Base-by-base conservation (phyloP, 73 alveolate genomes). In the Blepharisma stoltei region DNA sequence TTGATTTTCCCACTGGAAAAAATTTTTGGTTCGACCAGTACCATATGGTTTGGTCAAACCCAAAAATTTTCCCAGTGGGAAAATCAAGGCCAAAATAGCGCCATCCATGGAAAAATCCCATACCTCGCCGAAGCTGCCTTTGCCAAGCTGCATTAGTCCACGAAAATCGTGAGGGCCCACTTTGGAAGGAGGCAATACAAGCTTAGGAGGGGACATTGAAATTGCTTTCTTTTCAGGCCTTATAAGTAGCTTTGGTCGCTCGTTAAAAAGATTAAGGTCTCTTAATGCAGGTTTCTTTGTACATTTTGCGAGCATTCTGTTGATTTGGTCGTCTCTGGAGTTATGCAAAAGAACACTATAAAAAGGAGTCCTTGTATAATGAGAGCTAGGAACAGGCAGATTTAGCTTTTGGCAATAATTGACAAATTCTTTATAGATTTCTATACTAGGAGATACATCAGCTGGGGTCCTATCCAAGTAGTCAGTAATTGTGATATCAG, bases 41-140 rank as follows among this genome's bases (percentile, higher is more conserved):
- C n/a, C n/a, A n/a, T n/a, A n/a, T n/a, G n/a, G n/a, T n/a, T n/a
- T n/a, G n/a, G n/a, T n/a, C n/a, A n/a, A n/a, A n/a, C n/a, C n/a
- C n/a, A n/a, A n/a, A n/a, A n/a, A n/a, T n/a, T n/a, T n/a, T n/a
- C n/a, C n/a, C n/a, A n/a, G n/a, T n/a, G n/a, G n/a, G n/a, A n/a
- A n/a, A n/a, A n/a, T n/a, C n/a, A n/a, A n/a, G n/a, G n/a, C n/a
- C n/a, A n/a, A n/a, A n/a, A n/a, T n/a, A n/a, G n/a, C n/a, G n/a
- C n/a, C n/a, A n/a, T n/a, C n/a, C n/a, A n/a, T n/a, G n/a, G n/a
- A n/a, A n/a, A n/a, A n/a, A n/a, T n/a, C n/a, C n/a, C n/a, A n/a
- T 7, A 93, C 98, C 67, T 90, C 94, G 0, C 98, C 98, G 68
- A 93, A 93, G 32, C 92, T 78, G 6, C 98, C 98, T 70, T 90